Conservation (phyloP, 768 basidiomycete genomes). For the Pholiota molesta region DNA sequence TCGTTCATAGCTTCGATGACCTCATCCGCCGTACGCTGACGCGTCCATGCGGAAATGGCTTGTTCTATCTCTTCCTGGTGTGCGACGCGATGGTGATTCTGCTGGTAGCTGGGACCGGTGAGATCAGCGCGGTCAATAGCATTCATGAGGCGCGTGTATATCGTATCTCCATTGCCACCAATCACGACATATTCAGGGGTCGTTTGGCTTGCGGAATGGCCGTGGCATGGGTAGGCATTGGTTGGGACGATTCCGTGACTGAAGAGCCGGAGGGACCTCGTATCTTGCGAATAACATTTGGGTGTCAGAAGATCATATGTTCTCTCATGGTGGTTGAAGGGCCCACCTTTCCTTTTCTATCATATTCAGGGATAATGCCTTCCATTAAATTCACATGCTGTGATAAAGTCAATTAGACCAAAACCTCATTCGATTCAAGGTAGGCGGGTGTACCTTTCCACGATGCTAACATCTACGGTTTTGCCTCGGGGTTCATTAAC, state of each 20-base stretch:
- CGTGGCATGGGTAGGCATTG: constrained; percentile 71
- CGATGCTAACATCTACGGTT: constrained; percentile 76
- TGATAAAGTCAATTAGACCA: neutral
- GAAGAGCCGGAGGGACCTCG: constrained; percentile 77
- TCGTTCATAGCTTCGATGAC: constrained; percentile 51
- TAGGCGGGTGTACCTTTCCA: constrained; percentile 54
- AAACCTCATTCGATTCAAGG: neutral
- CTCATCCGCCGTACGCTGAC: constrained; percentile 49
- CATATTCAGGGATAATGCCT: constrained; percentile 75
- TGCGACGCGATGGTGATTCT: constrained; percentile 65
- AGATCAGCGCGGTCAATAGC: constrained; percentile 63
- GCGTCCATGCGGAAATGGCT: constrained; percentile 66
- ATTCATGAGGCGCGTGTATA: constrained; percentile 70
- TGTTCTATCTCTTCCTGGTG: constrained; percentile 66
- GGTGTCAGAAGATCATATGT: constrained; percentile 4
- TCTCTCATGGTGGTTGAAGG: neutral
- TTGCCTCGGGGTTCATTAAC: constrained; percentile 39
- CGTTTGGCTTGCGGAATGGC: constrained; percentile 41
- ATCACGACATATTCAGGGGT: constrained; percentile 65
- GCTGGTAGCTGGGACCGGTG: constrained; percentile 52
- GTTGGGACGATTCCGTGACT: constrained; percentile 75
- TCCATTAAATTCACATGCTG: constrained; percentile 82
- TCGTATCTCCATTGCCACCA: constrained; percentile 71
- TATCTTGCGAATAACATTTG: constrained; percentile 36
- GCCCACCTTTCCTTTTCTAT: constrained; percentile 66